phyloP scores from a whole-genome alignment of 345 rosid species.

The Adansonia digitata region DNA sequence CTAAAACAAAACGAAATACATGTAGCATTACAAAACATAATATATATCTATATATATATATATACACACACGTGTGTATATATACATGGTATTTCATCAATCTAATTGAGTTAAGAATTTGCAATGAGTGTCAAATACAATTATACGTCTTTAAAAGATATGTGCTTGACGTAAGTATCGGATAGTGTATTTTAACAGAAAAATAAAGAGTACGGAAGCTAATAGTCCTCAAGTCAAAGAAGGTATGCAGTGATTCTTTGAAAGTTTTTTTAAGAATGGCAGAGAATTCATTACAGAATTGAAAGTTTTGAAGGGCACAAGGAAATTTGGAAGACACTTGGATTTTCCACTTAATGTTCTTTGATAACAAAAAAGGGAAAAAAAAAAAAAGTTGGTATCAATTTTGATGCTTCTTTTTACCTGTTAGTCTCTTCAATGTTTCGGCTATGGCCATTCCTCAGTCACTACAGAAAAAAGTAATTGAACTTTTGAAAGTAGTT shows the following conservation, averaged over 20 bases:
- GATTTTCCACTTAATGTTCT: neutral
- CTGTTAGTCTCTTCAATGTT: neutral
- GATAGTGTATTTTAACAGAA: neutral
- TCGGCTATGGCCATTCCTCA: constrained; percentile 10
- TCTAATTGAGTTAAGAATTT: neutral
- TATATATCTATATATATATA: too few species aligned
- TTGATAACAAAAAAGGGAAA: neutral
- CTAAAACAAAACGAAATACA: neutral
- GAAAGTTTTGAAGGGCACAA: constrained; percentile 8
- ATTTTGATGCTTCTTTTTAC: neutral
- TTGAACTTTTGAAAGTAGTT: neutral
- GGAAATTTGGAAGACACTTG: neutral
- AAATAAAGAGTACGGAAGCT: neutral
- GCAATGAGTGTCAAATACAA: neutral
- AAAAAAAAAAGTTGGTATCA: neutral
- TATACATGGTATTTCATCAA: neutral
- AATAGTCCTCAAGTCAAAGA: constrained; percentile 11
- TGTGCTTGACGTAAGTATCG: neutral
- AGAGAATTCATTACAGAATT: neutral
- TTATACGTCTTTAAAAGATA: neutral
- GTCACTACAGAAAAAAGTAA: neutral
- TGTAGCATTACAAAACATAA: neutral
- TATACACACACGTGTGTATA: too few species aligned
- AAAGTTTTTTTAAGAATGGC: neutral
- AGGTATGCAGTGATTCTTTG: constrained; percentile 9